These are phyloP conservation scores for Canna indica DNA, from an alignment of 176 grass and related monocot genomes.

Conservation along the genomic window DNA sequence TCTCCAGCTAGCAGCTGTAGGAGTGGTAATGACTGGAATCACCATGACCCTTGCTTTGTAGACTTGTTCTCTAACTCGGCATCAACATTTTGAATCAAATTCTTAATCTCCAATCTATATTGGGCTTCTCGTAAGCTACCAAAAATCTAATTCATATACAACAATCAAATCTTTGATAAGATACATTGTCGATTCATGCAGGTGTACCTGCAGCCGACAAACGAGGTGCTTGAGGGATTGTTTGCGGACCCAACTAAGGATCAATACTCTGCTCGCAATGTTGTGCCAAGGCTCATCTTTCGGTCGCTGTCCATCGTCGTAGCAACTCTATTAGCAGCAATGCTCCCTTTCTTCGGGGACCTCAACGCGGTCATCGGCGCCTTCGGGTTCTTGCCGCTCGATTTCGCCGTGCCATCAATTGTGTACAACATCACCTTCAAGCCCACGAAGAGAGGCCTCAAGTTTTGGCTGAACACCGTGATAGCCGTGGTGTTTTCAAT, in stretches of 20 bases:
- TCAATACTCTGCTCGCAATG: slow-evolving; percentile 57
- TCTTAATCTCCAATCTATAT: too few species aligned
- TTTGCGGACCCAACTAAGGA: slow-evolving; percentile 48
- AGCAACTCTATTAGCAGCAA: slow-evolving; percentile 64
- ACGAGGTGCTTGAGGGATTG: slow-evolving; percentile 73
- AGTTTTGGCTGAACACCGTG: slow-evolving; percentile 69
- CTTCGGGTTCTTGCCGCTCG: slow-evolving; percentile 84
- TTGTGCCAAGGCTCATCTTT: slow-evolving; percentile 41
- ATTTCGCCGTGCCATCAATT: slow-evolving; percentile 65
- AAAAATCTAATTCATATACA: too few species aligned
- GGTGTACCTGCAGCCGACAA: slow-evolving; percentile 84
- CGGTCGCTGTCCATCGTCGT: slow-evolving; percentile 42
- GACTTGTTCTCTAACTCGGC: neutral
- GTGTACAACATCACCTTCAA: slow-evolving; percentile 84
- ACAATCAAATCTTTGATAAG: too few species aligned
- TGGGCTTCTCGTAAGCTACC: too few species aligned
- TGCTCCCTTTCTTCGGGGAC: slow-evolving; percentile 97
- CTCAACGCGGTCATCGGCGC: slow-evolving; percentile 80
- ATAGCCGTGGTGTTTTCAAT: slow-evolving; percentile 51
- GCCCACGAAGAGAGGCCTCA: slow-evolving; percentile 38
- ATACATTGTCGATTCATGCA: slow-evolving; percentile 26
- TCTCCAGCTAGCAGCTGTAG: slow-evolving; percentile 73
- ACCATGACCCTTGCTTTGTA: neutral
- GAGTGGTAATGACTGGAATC: slow-evolving; percentile 29
- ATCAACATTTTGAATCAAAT: too few species aligned